Evolutionary conservation across 140 eudicot species (phyloP), one percentile per base, ranked within the genome.

Genomic region (Anethum foeniculum): DNA sequence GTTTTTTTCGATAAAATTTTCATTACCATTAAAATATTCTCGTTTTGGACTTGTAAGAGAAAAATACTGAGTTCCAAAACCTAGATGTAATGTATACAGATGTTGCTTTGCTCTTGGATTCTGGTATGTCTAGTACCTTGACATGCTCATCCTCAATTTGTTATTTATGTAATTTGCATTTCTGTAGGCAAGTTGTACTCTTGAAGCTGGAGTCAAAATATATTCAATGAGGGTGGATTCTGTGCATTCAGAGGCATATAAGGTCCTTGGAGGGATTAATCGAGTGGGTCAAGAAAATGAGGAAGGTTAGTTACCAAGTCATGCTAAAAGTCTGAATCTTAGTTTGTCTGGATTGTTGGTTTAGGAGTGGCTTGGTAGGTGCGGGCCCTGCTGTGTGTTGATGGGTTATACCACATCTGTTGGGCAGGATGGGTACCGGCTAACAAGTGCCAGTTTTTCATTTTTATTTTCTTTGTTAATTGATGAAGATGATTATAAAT

Each of bases 131-230:
- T 10, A 18, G 28, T 18, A 27, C 62, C 7, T 27, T 39, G 79
- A 47, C n/a, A 74, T 11, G 77, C 58, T 44, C 34, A 41, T 74
- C 14, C 27, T 74, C 78, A 41, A 13, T 74, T 73, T 46, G 21
- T 41, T 16, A 72, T 78, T 34, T 43, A 58, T 79, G 18, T 51
- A 34, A 52, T 58, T 27, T 79, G 48, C 80, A n/a, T 23, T 51
- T 38, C 43, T n/a, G 77, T 71, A 91, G 96, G 96, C 96, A 64
- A 93, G 97, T 77, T 93, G 97, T 79, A 93, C 99, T 6, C 91
- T 94, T 81, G 99, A 94, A 82, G 99, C 99, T 83, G 99, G 99
- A 79, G 99, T 94, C 71, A 90, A 94, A 90, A 94, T 94, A 84
- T 94, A 94, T 75, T 87, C 99, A 44, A 84, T 92, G 92, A 94